These are phyloP conservation scores for Tilletia indica DNA, from an alignment of 1,284 basidiomycete genomes.

Conservation along the genomic window DNA sequence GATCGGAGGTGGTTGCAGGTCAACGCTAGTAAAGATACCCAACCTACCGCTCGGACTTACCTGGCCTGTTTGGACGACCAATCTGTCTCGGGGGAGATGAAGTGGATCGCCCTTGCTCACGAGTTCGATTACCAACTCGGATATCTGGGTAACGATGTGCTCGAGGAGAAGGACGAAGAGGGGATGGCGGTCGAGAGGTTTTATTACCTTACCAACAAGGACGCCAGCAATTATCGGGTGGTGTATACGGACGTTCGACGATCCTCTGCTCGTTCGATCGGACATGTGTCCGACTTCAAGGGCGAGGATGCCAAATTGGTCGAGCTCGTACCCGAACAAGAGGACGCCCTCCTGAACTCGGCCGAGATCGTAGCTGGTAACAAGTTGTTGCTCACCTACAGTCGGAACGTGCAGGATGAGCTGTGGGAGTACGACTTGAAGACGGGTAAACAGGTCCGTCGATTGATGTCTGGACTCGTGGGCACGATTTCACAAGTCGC, in stretches of 20 bases:
- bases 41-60: slow-evolving; percentile 44
- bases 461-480: slow-evolving; percentile 68
- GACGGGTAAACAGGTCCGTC: slow-evolving; percentile 64
- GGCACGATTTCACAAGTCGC: slow-evolving; percentile 67
- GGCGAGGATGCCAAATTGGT: slow-evolving; percentile 55
- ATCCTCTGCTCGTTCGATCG: slow-evolving; percentile 27
- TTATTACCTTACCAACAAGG: slow-evolving; percentile 53
- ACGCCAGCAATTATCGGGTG: slow-evolving; percentile 49
- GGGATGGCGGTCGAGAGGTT: slow-evolving; percentile 34
- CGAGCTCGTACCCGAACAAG: slow-evolving; percentile 72
- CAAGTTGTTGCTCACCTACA: slow-evolving; percentile 69
- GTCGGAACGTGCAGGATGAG: slow-evolving; percentile 78
- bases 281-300: slow-evolving; percentile 40
- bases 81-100: slow-evolving; percentile 26
- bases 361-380: slow-evolving; percentile 64
- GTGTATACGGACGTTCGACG: slow-evolving; percentile 40
- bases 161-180: slow-evolving; percentile 47
- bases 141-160: slow-evolving; percentile 19
- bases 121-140: slow-evolving; percentile 39
- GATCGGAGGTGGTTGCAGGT: slow-evolving; percentile 49
- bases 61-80: slow-evolving; percentile 39
- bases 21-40: slow-evolving; percentile 47
- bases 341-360: slow-evolving; percentile 65
- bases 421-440: slow-evolving; percentile 70
- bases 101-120: slow-evolving; percentile 46